A percentile compares a stretch with the other conserved stretches of the same genome.
phyloP scores from a whole-genome alignment of 2,329 filamentous ascomycete species.

The Colletotrichum sp. region DNA sequence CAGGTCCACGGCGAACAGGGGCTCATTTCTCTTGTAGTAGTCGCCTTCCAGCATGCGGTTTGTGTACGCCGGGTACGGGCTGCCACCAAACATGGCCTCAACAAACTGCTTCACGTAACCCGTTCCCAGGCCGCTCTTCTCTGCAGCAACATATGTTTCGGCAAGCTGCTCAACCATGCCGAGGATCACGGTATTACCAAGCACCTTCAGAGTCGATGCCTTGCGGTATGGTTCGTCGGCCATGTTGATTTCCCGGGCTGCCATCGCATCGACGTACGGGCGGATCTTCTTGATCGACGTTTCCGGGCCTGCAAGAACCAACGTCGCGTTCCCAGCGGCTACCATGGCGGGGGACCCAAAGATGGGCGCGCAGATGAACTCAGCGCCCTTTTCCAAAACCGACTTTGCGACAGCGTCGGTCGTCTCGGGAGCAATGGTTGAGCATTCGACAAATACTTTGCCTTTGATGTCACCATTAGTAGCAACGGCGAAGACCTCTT shows the following conservation, averaged over 20 bases:
- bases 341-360: constrained; percentile 77
- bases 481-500: constrained; percentile 63
- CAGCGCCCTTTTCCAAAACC: constrained; percentile 64
- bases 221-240: constrained; percentile 70
- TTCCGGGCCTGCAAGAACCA: constrained; percentile 72
- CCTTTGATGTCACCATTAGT: constrained; percentile 62
- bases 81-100: constrained; percentile 74
- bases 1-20: constrained; percentile 83
- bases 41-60: constrained; percentile 76
- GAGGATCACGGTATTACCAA: constrained; percentile 87
- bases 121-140: constrained; percentile 78
- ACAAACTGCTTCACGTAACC: constrained; percentile 75
- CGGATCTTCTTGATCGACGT: constrained; percentile 66
- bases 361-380: constrained; percentile 75
- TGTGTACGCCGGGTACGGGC: constrained; percentile 74
- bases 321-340: constrained; percentile 73
- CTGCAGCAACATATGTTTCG: constrained; percentile 79
- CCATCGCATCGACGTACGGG: constrained; percentile 77
- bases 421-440: constrained; percentile 85
- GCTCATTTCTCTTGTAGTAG: constrained; percentile 77
- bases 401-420: constrained; percentile 68
- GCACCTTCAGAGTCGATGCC: constrained; percentile 76
- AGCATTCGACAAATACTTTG: constrained; percentile 87
- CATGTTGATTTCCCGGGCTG: constrained; percentile 74
- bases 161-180: constrained; percentile 82